A percentile compares a stretch with the other conserved stretches of the same genome.
These are phyloP conservation scores for Volvox carteri DNA, from an alignment of 163 green algal genomes.

Conservation along the genomic window DNA sequence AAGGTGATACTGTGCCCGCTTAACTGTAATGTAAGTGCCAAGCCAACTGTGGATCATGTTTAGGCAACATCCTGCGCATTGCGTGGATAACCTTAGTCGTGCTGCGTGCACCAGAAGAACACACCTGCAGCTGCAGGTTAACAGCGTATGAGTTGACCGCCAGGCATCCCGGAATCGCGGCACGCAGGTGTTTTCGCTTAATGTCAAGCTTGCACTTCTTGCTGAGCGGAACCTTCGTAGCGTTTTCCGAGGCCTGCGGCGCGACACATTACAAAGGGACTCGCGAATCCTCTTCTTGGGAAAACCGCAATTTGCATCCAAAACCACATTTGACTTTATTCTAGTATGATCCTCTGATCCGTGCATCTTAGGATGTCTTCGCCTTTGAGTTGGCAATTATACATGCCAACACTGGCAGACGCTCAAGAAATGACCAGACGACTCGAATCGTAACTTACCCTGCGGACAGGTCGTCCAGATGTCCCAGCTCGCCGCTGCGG, in stretches of 20 bases:
- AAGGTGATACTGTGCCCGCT: no score
- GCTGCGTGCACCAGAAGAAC: no score
- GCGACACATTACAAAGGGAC: background rate
- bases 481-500: background rate
- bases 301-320: no score
- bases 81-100: no score
- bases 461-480: background rate
- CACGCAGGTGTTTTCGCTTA: conserved; percentile 48
- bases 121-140: conserved; percentile 41
- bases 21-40: no score
- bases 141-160: conserved; percentile 26
- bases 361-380: background rate
- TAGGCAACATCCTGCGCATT: no score
- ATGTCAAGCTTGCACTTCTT: conserved; percentile 59
- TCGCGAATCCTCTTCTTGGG: no score
- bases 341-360: no score
- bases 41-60: no score
- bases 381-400: background rate
- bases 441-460: conserved; percentile 10
- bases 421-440: background rate
- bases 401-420: background rate
- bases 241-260: conserved; percentile 28
- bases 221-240: conserved; percentile 42
- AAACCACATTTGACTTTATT: background rate
- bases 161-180: conserved; percentile 38